Evolutionary conservation across 2,329 filamentous ascomycete genomes (phyloP), one percentile per base, ranked within the genome.

Genomic region (Leptographium lundbergii): DNA sequence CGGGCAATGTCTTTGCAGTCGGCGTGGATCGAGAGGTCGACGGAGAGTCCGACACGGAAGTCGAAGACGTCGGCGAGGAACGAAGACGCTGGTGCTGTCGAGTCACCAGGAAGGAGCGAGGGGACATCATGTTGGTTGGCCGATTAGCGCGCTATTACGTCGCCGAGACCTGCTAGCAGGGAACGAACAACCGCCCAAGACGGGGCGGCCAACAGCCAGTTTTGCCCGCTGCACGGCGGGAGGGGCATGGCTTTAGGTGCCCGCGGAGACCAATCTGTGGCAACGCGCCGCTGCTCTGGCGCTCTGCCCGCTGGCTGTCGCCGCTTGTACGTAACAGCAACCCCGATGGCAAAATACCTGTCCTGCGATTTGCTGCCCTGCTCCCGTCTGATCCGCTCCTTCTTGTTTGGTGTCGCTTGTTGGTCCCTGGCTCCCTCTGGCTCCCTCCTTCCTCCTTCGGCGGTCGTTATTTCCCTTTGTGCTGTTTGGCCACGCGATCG

Each of bases 81-180:
- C 55, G 59, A 51, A 57, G 60, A 17, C 34, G 60, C 52, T 69
- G 61, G 59, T 65, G 67, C 54, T 68, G 69, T 61, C 68, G 67
- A 58, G 69, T 67, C 56, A 71, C 69, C 61, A 74, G 68, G 66
- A 71, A 72, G 51, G 71, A 72, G 56, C 71, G 70, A 61, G 71
- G 69, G 59, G 70, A 71, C 66, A 73, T 71, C 69, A 74, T 72
- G 24, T 24, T 52, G 27, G 27, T 10, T 3, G 54, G 22, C 5
- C 14, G 17, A 22, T 17, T 45, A 19, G n/a, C 17, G 54, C 45
- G 27, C 45, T 57, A 57, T 51, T 50, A 39, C 45, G 42, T 57
- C 45, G 54, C 54, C 34, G 17, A 17, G 10, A 19, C 22, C 19
- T 27, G 22, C 29, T 24, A 27, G 22, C 9, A 45, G 36, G 36